These are phyloP conservation scores for Aspergillus sp. DNA, from an alignment of 2,329 filamentous ascomycete genomes.

Conservation along the genomic window DNA sequence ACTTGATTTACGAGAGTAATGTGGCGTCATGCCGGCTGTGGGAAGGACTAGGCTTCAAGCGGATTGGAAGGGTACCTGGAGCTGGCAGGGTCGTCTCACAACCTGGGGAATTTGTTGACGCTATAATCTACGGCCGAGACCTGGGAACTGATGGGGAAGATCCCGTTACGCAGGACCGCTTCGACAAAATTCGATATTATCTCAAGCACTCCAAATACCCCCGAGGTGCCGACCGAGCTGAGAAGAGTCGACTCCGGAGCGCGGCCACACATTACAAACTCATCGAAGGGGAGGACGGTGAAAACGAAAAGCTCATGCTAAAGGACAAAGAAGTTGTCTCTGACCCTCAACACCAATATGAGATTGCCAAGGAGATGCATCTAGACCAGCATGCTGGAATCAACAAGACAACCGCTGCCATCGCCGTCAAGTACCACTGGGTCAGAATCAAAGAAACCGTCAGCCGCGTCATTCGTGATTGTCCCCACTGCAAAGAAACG, in stretches of 20 bases:
- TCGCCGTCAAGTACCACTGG: slow-evolving; percentile 95
- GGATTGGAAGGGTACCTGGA: slow-evolving; percentile 78
- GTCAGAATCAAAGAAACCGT: slow-evolving; percentile 97
- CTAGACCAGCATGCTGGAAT: slow-evolving; percentile 80
- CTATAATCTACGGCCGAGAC: slow-evolving; percentile 73
- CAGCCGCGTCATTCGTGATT: slow-evolving; percentile 89
- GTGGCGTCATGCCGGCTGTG: slow-evolving; percentile 86
- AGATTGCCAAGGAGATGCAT: slow-evolving; percentile 79
- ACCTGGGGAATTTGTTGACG: slow-evolving; percentile 68
- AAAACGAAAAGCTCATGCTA: slow-evolving; percentile 78
- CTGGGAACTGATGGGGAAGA: slow-evolving; percentile 68
- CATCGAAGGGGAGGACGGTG: slow-evolving; percentile 49
- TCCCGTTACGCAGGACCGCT: slow-evolving; percentile 89
- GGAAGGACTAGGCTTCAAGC: slow-evolving; percentile 90
- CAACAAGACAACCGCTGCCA: slow-evolving; percentile 95
- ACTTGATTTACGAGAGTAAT: slow-evolving; percentile 91
- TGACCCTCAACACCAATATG: slow-evolving; percentile 84
- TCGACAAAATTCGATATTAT: slow-evolving; percentile 98
- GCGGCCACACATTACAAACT: slow-evolving; percentile 96
- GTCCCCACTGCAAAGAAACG: slow-evolving; percentile 81
- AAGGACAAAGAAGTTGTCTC: slow-evolving; percentile 97
- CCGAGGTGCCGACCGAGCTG: slow-evolving; percentile 85
- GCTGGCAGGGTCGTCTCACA: slow-evolving; percentile 69
- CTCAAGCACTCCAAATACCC: slow-evolving; percentile 94
- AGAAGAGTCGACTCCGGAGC: slow-evolving; percentile 90